Evolutionary conservation across 2,329 filamentous ascomycete genomes (phyloP), one percentile per base, ranked within the genome.

Genomic region (Elsinoe arachidis): DNA sequence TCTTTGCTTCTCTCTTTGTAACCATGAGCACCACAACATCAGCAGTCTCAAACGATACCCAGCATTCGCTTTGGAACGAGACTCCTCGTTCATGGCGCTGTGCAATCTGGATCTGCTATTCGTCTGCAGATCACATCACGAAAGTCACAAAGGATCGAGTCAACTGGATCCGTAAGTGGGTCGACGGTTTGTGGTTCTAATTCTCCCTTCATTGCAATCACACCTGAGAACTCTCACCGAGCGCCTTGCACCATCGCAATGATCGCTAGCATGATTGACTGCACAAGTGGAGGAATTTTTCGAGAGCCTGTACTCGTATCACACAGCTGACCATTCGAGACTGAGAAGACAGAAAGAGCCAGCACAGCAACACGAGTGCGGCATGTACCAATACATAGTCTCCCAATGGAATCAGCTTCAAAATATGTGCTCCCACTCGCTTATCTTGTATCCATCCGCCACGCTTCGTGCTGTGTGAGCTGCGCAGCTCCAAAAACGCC

Each of bases 91-190:
- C 26, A 30, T 30, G 26, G 26, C 26, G 26, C 3, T 2, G 26
- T 30, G 5, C 9, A 30, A 30, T 30, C 7, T 30, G 26, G 26
- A 30, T 30, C 26, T 30, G 26, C 26, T 30, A 12, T 17, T 12
- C 41, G 41, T 12, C n/a, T 14, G 17, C 19, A 26, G 41, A 26
- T 23, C 12, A 19, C 41, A 46, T 19, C 41, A 46, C 37, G 19
- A 46, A 46, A 46, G 26, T 46, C 41, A 46, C 41, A 26, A 46
- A 23, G 19, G 41, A 46, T 46, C 41, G 41, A 46, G 12, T 34
- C n/a, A 51, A 17, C 46, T 35, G 49, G 49, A 38, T 21, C 33
- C 35, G 49, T 53, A 53, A 53, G 49, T 53, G 33, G 33, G n/a
- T 34, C 14, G 15, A 23, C 26, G 49, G 49, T 53, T 53, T 37